A percentile compares a stretch with the other conserved stretches of the same genome.
These are phyloP conservation scores for Chlorella sp. DNA, from an alignment of 139 green algal genomes.

Conservation along the genomic window DNA sequence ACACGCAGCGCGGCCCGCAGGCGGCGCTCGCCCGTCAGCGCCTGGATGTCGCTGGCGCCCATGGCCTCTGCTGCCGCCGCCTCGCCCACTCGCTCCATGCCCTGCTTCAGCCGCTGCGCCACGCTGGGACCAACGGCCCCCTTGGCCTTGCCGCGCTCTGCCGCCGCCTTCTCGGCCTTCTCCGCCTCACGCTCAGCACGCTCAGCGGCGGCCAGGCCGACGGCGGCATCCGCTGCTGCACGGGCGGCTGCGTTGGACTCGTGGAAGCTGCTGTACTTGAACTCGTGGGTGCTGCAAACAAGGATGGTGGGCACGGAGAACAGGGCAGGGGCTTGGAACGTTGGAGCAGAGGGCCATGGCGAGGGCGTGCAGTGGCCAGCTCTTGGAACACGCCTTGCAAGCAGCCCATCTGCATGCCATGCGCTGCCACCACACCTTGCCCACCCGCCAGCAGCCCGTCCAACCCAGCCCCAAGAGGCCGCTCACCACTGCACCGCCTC, in stretches of 20 bases:
- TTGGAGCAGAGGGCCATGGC: no score
- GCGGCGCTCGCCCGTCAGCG: neutral
- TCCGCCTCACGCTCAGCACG: neutral
- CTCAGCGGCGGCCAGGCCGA: neutral
- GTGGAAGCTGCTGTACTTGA: conserved; percentile 40
- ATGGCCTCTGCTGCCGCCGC: neutral
- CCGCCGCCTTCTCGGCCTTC: neutral
- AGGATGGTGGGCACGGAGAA: no score
- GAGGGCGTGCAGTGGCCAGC: no score
- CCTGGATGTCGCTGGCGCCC: neutral
- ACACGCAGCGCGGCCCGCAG: neutral
- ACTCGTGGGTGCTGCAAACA: conserved; percentile 30
- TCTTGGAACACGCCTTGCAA: no score
- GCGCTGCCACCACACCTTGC: no score
- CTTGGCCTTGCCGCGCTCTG: neutral
- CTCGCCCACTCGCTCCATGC: neutral
- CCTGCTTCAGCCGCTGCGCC: neutral
- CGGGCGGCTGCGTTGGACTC: neutral
- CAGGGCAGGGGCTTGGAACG: no score
- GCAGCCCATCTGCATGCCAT: no score
- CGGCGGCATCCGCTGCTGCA: neutral
- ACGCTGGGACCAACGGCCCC: no score
- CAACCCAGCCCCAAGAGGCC: no score
- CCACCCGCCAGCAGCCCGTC: no score
- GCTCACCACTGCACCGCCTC: conserved; percentile 43